Evolutionary conservation across 805 yeast genomes (phyloP), one percentile per base, ranked within the genome.

Genomic region (Priceomyces haplophilus): DNA sequence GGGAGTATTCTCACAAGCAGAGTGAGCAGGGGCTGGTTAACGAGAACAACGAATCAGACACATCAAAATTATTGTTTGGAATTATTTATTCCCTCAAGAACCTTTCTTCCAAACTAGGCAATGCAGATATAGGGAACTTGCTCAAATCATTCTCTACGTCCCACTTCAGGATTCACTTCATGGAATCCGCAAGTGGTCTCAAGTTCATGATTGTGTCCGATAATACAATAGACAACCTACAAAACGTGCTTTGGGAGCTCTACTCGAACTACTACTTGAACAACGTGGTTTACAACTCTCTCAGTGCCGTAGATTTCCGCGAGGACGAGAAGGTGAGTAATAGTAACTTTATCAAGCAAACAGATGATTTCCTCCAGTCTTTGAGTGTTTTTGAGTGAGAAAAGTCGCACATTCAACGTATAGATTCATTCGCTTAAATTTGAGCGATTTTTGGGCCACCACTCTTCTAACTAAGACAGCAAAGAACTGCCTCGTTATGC

Each of bases 21-120:
- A 44, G 24, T 29, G 45, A 39, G 24, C 42, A 46, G n/a, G 62
- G 64, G 13, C 27, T 53, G 7, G 54, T 62, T 41, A 83, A 82
- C 53, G 65, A 71, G 11, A 76, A 73, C 45, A 82, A 80, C 55
- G 73, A 77, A 34, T 83, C 83, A 38, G 88, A 89, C 56, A 70
- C 79, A 11, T 83, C 93, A 6, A 85, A 91, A 60, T 75, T 93
- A 25, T 71, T 93, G 11, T 93, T 88, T 59, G 99, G 99, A 10
- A 80, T 87, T 31, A 69, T 88, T 7, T 85, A 81, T 59, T 88
- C 97, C 10, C 64, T 91, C 47, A 75, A 89, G 40, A 87, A 83
- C 48, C 78, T 93, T 30, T 76, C 91, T 0, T 72, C 79, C n/a
- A 82, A 70, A 49, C 55, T 76, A 37, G 71, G 68, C 18, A 65